Evolutionary conservation across 1,284 basidiomycete species (phyloP).

Genomic region (Malassezia restricta): DNA sequence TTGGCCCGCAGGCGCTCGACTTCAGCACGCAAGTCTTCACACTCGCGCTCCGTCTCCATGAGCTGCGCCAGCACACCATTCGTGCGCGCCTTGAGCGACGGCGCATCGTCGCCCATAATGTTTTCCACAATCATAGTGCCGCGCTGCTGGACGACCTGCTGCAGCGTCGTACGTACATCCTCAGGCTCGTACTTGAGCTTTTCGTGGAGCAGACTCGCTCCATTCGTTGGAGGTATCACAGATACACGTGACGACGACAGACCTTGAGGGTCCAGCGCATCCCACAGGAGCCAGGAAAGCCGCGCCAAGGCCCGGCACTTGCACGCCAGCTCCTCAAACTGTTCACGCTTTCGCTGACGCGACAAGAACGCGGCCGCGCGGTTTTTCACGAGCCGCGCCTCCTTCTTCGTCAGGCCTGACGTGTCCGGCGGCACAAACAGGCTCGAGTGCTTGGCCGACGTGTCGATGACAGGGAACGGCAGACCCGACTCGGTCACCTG

Average conservation of each 20-base stretch:
- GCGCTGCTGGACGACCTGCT: constrained; percentile 9
- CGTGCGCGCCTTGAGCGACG: not conserved
- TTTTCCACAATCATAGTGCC: constrained; percentile 5
- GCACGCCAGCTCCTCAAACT: constrained; percentile 79
- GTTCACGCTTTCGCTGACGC: constrained; percentile 76
- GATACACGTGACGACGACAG: not conserved
- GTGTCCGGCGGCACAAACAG: constrained; percentile 72
- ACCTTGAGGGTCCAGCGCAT: constrained; percentile 5
- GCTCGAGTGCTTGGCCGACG: constrained; percentile 42
- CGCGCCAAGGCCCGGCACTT: constrained; percentile 49
- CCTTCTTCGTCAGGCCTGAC: constrained; percentile 70
- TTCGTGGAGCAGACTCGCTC: constrained; percentile 1
- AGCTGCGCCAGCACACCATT: constrained; percentile 7
- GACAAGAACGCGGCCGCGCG: constrained; percentile 78
- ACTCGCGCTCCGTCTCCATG: not conserved
- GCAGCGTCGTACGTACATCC: constrained; percentile 9
- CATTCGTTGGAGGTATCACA: not conserved
- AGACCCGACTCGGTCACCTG: constrained; percentile 40
- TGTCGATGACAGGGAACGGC: constrained; percentile 45
- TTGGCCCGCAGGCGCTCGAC: not conserved
- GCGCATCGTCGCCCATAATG: constrained; percentile 2
- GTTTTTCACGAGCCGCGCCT: constrained; percentile 80
- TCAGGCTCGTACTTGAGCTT: constrained; percentile 6
- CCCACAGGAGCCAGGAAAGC: constrained; percentile 37
- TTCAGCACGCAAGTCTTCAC: constrained; percentile 5